Evolutionary conservation across 1,284 basidiomycete species (phyloP).

Genomic region (Pholiota adiposa): DNA sequence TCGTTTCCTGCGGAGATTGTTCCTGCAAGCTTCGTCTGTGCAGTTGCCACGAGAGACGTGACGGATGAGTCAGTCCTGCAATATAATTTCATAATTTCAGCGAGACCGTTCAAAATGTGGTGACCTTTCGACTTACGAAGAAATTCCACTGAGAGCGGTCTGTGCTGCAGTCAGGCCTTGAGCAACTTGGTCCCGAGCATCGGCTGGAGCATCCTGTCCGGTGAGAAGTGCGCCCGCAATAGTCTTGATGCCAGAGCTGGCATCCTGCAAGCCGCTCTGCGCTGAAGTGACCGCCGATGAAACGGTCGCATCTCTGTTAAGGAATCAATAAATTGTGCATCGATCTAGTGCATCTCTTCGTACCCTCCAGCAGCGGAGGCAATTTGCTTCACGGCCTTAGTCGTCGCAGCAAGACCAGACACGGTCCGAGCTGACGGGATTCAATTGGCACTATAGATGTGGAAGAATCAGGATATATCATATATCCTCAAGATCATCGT

Average conservation of each 20-base stretch:
- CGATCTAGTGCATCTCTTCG: not conserved
- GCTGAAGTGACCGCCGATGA: conserved; percentile 8
- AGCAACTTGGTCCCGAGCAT: conserved; percentile 17
- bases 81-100: not conserved
- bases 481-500: not conserved
- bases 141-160: conserved; percentile 11
- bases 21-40: not conserved
- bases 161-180: conserved; percentile 12
- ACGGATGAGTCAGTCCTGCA: not conserved
- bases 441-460: conserved; percentile 6
- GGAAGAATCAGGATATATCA: not conserved
- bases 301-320: not conserved
- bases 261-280: conserved; percentile 11
- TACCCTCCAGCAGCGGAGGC: conserved; percentile 13
- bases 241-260: conserved; percentile 16
- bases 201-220: conserved; percentile 17
- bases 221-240: conserved; percentile 19
- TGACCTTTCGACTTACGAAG: conserved; percentile 3
- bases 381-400: conserved; percentile 11
- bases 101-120: too few relatives aligned
- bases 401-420: conserved; percentile 14
- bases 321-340: not conserved
- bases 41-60: not conserved
- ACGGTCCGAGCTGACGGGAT: conserved; percentile 21
- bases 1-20: not conserved